phyloP scores from a whole-genome alignment of 345 rosid species.

The Ceriops tagal region DNA sequence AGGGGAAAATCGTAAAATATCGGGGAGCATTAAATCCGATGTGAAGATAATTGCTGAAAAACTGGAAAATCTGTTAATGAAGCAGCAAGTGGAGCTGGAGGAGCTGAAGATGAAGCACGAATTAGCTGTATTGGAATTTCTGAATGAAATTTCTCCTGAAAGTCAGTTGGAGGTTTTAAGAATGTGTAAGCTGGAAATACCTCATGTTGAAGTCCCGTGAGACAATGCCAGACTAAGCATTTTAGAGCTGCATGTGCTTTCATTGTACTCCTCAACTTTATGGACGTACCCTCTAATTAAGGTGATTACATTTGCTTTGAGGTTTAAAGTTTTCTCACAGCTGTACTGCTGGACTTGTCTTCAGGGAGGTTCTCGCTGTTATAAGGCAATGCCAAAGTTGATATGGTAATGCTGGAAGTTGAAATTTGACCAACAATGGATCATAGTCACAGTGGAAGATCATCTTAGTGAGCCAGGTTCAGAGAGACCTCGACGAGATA shows the following conservation, averaged over 20 bases:
- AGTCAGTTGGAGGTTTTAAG: conserved; percentile 42
- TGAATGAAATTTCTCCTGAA: conserved; percentile 58
- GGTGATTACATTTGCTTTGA: not conserved
- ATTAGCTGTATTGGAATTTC: conserved; percentile 44
- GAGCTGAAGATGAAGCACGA: conserved; percentile 61
- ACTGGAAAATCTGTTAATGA: conserved; percentile 53
- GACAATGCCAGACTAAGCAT: not conserved
- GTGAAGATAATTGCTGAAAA: conserved; percentile 37
- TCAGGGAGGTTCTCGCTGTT: not conserved
- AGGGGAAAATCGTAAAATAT: conserved; percentile 1
- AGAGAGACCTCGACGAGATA: not conserved
- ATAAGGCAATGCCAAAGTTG: not conserved
- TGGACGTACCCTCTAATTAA: not conserved
- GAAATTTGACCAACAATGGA: not conserved
- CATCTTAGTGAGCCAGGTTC: not conserved
- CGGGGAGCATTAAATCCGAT: conserved; percentile 23
- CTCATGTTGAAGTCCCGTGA: conserved; percentile 12
- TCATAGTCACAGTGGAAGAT: not conserved
- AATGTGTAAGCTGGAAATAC: conserved; percentile 39
- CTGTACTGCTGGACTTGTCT: conserved; percentile 2
- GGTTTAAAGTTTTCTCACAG: not conserved
- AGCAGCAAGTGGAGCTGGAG: conserved; percentile 67
- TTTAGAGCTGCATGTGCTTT: conserved; percentile 2
- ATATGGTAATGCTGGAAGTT: not conserved
- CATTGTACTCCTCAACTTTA: not conserved